Evolutionary conservation across 768 basidiomycete genomes (phyloP), one percentile per base, ranked within the genome.

Genomic region (Daedalea quercina): DNA sequence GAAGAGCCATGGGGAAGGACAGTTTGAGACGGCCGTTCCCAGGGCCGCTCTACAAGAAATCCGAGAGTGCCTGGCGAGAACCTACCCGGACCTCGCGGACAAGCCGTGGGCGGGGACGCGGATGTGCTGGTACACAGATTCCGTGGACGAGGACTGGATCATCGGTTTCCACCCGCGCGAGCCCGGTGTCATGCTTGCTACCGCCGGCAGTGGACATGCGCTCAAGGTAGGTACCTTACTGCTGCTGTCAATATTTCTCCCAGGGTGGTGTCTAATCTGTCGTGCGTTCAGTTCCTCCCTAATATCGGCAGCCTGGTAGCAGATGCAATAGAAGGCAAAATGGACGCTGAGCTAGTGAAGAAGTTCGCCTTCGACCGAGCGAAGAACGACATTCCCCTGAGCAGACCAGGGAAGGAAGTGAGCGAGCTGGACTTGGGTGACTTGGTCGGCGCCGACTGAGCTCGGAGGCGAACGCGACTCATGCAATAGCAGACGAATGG

Each of bases 91-190:
- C 47, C 75, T 98, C 43, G 87, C 81, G 4, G 69, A 80, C 58
- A 87, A 83, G 65, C 78, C 87, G 0, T 88, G 93, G 63, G 64
- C 69, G 26, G 73, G 72, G 7, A 94, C 93, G 11, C 71, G 94
- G 54, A 67, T 98, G 57, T 98, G 94, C 70, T 97, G 94, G 94
- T 97, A 97, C 65, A 85, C 85, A 22, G 94, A 96, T 60, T 82
- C 92, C 3, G 77, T 83, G 1, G 87, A 94, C 61, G 85, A 82
- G 2, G 79, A 97, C 67, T 97, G 92, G 90, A 72, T 96, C 41
- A 90, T 97, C 57, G 90, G 93, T 23, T 79, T 70, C 54, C 80
- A 87, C 58, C 81, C 82, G 0, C 65, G 67, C 13, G 76, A 84
- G 57, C 67, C 72, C 23, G 77, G 77, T 6, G 64, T 97, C 11